phyloP scores from a whole-genome alignment of 2,329 filamentous ascomycete genomes.

The Zalaria sp. region DNA sequence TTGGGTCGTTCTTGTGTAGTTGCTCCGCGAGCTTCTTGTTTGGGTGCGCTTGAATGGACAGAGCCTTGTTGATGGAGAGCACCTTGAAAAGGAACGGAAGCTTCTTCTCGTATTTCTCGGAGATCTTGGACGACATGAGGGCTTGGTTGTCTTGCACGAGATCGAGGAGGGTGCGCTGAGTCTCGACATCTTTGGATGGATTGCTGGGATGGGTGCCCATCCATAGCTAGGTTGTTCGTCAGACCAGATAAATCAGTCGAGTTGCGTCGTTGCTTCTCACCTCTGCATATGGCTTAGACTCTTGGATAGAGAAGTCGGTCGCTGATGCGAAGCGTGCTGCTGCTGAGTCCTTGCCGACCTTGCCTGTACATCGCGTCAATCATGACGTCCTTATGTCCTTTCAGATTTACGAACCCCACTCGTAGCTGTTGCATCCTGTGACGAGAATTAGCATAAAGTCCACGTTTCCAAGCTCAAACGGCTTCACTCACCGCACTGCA shows the following conservation, averaged over 20 bases:
- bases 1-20: constrained; percentile 71
- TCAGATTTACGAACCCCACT: constrained; percentile 55
- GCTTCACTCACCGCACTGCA: constrained; percentile 51
- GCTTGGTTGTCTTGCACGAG: constrained; percentile 76
- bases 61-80: constrained; percentile 83
- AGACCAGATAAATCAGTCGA: neutral
- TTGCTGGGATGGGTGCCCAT: constrained; percentile 98
- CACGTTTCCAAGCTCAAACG: neutral
- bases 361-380: constrained; percentile 37
- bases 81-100: constrained; percentile 98
- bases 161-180: constrained; percentile 74
- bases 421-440: constrained; percentile 88
- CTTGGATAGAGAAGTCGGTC: constrained; percentile 66
- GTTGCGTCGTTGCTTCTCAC: constrained; percentile 27
- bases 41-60: constrained; percentile 85
- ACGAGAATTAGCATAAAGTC: too few species aligned
- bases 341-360: constrained; percentile 73
- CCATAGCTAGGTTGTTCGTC: constrained; percentile 55
- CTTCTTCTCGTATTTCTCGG: constrained; percentile 62
- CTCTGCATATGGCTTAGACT: constrained; percentile 89
- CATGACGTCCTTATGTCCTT: too few species aligned
- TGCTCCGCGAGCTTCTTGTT: constrained; percentile 66
- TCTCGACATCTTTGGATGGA: constrained; percentile 76
- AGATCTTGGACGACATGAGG: constrained; percentile 61
- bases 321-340: constrained; percentile 82